These are phyloP conservation scores for Boletus smithii DNA, from an alignment of 1,284 basidiomycete species.

Conservation along the genomic window DNA sequence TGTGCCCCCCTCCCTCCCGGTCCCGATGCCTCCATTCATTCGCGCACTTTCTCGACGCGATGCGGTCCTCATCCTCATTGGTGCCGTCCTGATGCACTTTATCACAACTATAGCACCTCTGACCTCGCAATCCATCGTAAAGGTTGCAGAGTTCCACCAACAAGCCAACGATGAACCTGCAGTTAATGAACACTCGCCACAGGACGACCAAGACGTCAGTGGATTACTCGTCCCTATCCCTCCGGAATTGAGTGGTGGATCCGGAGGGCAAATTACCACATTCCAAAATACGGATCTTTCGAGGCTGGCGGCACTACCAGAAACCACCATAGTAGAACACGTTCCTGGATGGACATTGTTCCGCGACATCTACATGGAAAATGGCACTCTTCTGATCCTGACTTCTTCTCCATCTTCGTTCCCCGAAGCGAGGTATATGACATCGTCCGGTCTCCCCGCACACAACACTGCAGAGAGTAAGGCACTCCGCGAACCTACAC, in stretches of 20 bases:
- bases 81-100: constrained; percentile 51
- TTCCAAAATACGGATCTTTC: constrained; percentile 5
- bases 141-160: constrained; percentile 33
- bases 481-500: constrained; percentile 61
- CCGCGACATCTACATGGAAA: constrained; percentile 73
- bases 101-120: constrained; percentile 37
- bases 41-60: constrained; percentile 41
- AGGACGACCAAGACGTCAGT: constrained; percentile 12
- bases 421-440: constrained; percentile 65
- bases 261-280: neutral
- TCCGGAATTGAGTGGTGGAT: neutral
- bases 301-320: constrained; percentile 35
- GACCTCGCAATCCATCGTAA: constrained; percentile 35
- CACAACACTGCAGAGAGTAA: constrained; percentile 61
- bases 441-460: constrained; percentile 62
- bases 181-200: constrained; percentile 15
- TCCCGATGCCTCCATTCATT: constrained; percentile 26
- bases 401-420: constrained; percentile 47
- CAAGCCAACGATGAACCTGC: constrained; percentile 17
- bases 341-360: constrained; percentile 81
- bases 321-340: constrained; percentile 56
- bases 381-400: constrained; percentile 68
- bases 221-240: constrained; percentile 1
- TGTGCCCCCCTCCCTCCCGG: neutral
- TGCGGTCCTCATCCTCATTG: constrained; percentile 48